phyloP scores from a whole-genome alignment of 2,329 filamentous ascomycete species.

The Clonostachys solani region DNA sequence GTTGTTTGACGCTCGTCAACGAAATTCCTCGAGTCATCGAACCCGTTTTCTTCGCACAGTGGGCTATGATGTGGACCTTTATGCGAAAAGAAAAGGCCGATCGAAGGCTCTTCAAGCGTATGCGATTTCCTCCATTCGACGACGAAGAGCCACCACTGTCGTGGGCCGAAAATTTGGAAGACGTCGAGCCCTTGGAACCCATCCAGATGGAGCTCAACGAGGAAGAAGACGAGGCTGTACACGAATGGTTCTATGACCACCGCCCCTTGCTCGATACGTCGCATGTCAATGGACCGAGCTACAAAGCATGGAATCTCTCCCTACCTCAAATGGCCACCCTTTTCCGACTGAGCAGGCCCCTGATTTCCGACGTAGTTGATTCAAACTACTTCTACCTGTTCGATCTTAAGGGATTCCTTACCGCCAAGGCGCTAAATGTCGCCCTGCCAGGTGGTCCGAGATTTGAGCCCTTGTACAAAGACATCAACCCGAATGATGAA shows the following conservation, averaged over 20 bases:
- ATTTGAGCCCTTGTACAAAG: slow-evolving; percentile 97
- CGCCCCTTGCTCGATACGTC: slow-evolving; percentile 84
- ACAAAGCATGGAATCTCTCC: slow-evolving; percentile 91
- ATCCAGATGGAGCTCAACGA: slow-evolving; percentile 99
- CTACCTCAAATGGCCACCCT: slow-evolving; percentile 95
- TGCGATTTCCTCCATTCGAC: slow-evolving; percentile 98
- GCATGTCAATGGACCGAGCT: slow-evolving; percentile 94
- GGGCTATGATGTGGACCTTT: slow-evolving; percentile 98
- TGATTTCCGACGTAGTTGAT: slow-evolving; percentile 89
- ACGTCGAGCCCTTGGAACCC: slow-evolving; percentile 93
- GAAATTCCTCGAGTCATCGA: slow-evolving; percentile 96
- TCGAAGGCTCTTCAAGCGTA: slow-evolving; percentile 91
- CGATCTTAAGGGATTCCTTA: slow-evolving; percentile 89
- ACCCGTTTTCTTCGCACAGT: slow-evolving; percentile 95
- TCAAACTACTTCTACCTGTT: slow-evolving; percentile 99
- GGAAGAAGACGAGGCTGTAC: slow-evolving; percentile 83
- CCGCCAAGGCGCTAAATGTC: slow-evolving; percentile 94
- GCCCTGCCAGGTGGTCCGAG: slow-evolving; percentile 95
- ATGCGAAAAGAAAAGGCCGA: slow-evolving; percentile 99
- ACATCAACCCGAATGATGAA: slow-evolving; percentile 97
- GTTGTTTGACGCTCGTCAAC: slow-evolving; percentile 93
- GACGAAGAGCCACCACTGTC: slow-evolving; percentile 97
- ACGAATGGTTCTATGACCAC: slow-evolving; percentile 98
- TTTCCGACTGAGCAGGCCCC: slow-evolving; percentile 84
- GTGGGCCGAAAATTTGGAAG: slow-evolving; percentile 98